Evolutionary conservation across 2,329 filamentous ascomycete genomes (phyloP).

Genomic region (Fusarium beomiforme): DNA sequence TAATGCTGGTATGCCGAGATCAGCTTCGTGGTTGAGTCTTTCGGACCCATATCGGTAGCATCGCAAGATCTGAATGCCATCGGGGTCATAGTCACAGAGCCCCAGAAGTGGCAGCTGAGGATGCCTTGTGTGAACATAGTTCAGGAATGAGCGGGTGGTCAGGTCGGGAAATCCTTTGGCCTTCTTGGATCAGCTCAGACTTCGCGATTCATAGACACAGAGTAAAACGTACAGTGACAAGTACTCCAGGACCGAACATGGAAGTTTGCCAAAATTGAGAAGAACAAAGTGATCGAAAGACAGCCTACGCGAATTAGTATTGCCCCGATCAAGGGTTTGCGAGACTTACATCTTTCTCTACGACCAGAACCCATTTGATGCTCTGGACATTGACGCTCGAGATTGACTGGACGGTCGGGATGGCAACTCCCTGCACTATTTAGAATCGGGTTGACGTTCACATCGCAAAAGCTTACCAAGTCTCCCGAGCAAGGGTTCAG

Average conservation of each 20-base stretch:
- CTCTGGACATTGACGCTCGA: conserved; percentile 58
- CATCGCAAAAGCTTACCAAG: conserved; percentile 33
- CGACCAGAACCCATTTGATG: conserved; percentile 73
- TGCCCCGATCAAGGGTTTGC: accelerated
- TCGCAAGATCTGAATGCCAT: conserved; percentile 77
- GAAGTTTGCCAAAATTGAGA: conserved; percentile 64
- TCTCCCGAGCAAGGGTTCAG: conserved; percentile 47
- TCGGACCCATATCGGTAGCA: conserved; percentile 79
- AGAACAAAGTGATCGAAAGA: conserved; percentile 73
- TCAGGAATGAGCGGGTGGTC: conserved; percentile 72
- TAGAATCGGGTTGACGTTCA: background rate
- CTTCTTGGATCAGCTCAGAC: conserved; percentile 50
- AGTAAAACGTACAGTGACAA: conserved; percentile 67
- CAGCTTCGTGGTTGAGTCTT: conserved; percentile 67
- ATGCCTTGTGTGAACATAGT: conserved; percentile 57
- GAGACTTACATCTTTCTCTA: conserved; percentile 77
- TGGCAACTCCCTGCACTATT: conserved; percentile 63
- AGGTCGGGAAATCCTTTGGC: conserved; percentile 87
- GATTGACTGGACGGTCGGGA: conserved; percentile 65
- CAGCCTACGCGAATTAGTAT: conserved; percentile 64
- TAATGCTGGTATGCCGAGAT: conserved; percentile 60
- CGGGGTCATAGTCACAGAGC: conserved; percentile 79
- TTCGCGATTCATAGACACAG: accelerated
- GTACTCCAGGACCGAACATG: conserved; percentile 64
- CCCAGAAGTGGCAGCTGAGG: conserved; percentile 67